Percentiles rank a stretch among this genome's conserved stretches.
phyloP scores from a whole-genome alignment of 352 stramenopile genomes.

The Phytopythium delawarense region DNA sequence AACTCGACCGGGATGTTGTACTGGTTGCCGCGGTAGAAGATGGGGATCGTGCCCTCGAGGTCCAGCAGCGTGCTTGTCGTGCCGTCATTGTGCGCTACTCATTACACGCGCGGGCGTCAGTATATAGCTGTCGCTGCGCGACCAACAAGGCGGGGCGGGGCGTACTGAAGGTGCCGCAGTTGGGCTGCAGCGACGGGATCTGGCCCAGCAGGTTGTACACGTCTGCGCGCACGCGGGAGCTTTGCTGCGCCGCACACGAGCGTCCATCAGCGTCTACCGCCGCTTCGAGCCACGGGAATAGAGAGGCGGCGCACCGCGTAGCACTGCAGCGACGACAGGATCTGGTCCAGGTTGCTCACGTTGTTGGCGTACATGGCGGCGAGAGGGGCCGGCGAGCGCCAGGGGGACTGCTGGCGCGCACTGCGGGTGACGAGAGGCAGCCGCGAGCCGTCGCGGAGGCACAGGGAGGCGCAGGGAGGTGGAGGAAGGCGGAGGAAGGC shows the following conservation, averaged over 20 bases:
- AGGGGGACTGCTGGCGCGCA: too few relatives aligned
- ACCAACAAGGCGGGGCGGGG: not conserved
- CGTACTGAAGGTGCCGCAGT: slow-evolving; percentile 81
- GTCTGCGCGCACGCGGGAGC: slow-evolving; percentile 72
- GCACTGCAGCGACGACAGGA: slow-evolving; percentile 82
- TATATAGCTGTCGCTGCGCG: not conserved
- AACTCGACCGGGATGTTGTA: slow-evolving; percentile 92
- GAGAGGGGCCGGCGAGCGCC: not conserved
- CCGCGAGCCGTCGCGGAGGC: too few relatives aligned
- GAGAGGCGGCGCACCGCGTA: slow-evolving; percentile 64
- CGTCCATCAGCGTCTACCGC: too few relatives aligned
- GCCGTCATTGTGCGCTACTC: slow-evolving; percentile 79
- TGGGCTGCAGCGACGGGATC: slow-evolving; percentile 81
- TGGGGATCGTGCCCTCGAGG: slow-evolving; percentile 87
- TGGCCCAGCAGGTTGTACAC: slow-evolving; percentile 84
- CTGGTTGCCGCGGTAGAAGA: slow-evolving; percentile 86
- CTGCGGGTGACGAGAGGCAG: too few relatives aligned
- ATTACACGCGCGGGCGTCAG: not conserved
- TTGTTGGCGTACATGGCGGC: slow-evolving; percentile 74
- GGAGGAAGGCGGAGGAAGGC: too few relatives aligned
- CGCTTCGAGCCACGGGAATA: too few relatives aligned
- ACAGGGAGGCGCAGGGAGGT: too few relatives aligned
- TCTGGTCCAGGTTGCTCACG: slow-evolving; percentile 85
- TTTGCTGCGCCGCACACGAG: slow-evolving; percentile 66
- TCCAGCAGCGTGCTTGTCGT: slow-evolving; percentile 82